Percentiles rank a stretch among this genome's conserved stretches.
These are phyloP conservation scores for Penicillium longicatenatum DNA, from an alignment of 495 filamentous ascomycete species.

Conservation along the genomic window DNA sequence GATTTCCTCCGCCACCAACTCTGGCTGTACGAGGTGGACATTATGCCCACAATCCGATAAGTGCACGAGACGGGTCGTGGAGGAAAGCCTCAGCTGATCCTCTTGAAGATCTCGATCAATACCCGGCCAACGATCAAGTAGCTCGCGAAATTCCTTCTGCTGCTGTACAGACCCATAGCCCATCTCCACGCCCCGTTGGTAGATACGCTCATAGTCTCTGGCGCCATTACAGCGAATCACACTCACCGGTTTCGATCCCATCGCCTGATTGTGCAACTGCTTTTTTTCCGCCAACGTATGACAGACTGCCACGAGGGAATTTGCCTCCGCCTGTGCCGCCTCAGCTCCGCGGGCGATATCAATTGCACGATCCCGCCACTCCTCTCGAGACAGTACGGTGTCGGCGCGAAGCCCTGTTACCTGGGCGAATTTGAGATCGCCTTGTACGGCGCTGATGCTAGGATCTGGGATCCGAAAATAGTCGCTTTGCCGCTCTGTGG, in stretches of 20 bases:
- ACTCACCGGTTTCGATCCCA: conserved; percentile 39
- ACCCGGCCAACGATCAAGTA: conserved; percentile 39
- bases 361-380: conserved; percentile 39
- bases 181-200: conserved; percentile 31
- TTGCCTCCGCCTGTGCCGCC: conserved; percentile 22
- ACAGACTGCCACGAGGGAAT: conserved; percentile 25
- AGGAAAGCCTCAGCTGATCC: conserved; percentile 46
- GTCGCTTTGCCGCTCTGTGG: conserved; percentile 37
- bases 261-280: conserved; percentile 31
- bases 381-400: conserved; percentile 30
- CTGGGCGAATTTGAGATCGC: conserved; percentile 31
- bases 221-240: conserved; percentile 39
- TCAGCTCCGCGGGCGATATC: conserved; percentile 31
- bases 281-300: conserved; percentile 30
- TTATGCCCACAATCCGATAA: conserved; percentile 52
- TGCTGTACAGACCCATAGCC: conserved; percentile 38
- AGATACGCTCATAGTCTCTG: conserved; percentile 36
- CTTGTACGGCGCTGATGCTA: conserved; percentile 34
- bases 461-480: conserved; percentile 35
- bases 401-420: conserved; percentile 35
- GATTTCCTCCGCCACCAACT: conserved; percentile 48
- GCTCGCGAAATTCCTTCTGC: conserved; percentile 27
- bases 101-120: conserved; percentile 44
- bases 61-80: conserved; percentile 35
- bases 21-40: conserved; percentile 49